These are phyloP conservation scores for Aspergillus pseudotamarii DNA, from an alignment of 2,329 filamentous ascomycete species.

Conservation along the genomic window DNA sequence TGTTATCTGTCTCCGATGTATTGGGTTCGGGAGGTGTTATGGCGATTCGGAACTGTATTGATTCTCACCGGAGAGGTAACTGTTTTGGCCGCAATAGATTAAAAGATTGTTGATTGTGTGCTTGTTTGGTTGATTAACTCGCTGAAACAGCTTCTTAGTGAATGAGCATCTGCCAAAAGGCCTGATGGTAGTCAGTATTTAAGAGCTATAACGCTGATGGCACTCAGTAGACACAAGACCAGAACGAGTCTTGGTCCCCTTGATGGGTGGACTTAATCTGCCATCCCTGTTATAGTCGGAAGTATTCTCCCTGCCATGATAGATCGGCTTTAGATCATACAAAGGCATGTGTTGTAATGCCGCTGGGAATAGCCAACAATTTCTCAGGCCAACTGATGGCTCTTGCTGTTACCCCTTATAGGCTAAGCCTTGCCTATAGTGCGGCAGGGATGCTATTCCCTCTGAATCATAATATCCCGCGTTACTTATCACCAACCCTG, in stretches of 20 bases:
- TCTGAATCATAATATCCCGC: background rate
- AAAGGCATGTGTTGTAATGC: too few species aligned
- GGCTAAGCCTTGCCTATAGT: background rate
- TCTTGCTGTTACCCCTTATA: background rate
- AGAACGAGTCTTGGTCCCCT: background rate
- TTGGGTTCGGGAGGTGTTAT: background rate
- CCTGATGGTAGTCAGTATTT: background rate
- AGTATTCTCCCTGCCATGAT: background rate
- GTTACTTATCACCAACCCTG: background rate
- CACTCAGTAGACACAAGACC: background rate
- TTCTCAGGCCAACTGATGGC: background rate
- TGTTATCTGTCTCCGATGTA: background rate
- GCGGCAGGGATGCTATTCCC: background rate
- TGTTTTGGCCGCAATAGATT: background rate
- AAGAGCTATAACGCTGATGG: background rate
- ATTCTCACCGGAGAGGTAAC: background rate
- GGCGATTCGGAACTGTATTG: background rate
- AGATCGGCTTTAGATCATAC: background rate
- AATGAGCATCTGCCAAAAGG: background rate
- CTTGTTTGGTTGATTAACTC: too few species aligned
- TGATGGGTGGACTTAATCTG: background rate
- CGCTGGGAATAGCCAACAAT: background rate
- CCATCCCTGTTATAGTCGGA: background rate
- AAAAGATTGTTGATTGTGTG: accelerated
- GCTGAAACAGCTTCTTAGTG: background rate